Evolutionary conservation across 768 basidiomycete genomes (phyloP).

Genomic region (Sarcodon aspratus): DNA sequence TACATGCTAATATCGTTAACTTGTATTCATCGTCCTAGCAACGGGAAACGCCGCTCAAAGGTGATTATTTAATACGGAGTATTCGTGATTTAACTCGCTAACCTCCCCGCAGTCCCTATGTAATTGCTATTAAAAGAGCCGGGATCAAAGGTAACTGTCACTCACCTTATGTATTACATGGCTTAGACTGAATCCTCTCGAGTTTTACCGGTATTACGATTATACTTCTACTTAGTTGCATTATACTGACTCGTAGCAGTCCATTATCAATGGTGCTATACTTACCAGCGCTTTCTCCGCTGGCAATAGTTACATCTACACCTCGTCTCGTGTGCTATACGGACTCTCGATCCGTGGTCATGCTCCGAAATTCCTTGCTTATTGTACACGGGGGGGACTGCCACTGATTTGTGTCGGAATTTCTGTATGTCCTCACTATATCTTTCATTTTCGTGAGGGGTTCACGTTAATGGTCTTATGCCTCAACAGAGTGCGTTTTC

Average conservation of each 20-base stretch:
- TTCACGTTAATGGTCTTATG: background rate
- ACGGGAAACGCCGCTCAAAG: conserved; percentile 13
- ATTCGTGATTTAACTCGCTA: too few species aligned
- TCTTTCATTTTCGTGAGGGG: background rate
- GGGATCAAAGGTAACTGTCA: conserved; percentile 27
- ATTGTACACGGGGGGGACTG: conserved; percentile 25
- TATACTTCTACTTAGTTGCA: conserved; percentile 10
- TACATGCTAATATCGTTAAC: too few species aligned
- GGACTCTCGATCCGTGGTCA: conserved; percentile 28
- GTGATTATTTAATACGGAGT: background rate
- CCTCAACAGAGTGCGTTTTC: conserved; percentile 11
- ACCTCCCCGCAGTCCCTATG: conserved; percentile 17
- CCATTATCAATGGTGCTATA: conserved; percentile 21
- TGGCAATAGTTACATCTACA: conserved; percentile 26
- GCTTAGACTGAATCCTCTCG: conserved; percentile 3
- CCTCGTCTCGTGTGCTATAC: conserved; percentile 23
- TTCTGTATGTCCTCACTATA: conserved; percentile 7
- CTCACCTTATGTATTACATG: background rate
- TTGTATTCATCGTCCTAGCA: background rate
- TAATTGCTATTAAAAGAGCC: conserved; percentile 27
- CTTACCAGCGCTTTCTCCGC: conserved; percentile 34
- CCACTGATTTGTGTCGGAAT: conserved; percentile 24
- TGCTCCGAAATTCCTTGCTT: conserved; percentile 27
- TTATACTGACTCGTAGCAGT: conserved; percentile 6
- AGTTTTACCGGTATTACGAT: background rate